Percentiles rank a stretch among this genome's conserved stretches.
Evolutionary conservation across 2,329 filamentous ascomycete genomes (phyloP).

Genomic region (Helicocarpus griseus): DNA sequence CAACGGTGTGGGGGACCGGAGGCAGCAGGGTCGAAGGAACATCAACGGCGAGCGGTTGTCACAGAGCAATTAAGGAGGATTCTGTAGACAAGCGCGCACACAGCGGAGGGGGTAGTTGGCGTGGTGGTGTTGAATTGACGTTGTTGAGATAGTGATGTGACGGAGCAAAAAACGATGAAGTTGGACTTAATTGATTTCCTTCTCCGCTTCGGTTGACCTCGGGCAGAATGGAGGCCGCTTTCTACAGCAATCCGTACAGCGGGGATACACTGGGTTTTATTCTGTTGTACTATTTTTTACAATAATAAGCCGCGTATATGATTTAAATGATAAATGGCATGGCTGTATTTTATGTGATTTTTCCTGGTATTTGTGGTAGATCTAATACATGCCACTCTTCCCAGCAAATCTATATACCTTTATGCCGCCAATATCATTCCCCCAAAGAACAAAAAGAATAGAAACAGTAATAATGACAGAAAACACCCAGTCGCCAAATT

Average conservation of each 20-base stretch:
- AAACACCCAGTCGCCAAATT: constrained; percentile 1
- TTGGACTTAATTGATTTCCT: no score
- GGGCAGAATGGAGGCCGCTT: neutral
- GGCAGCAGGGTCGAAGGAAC: constrained; percentile 33
- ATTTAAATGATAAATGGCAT: no score
- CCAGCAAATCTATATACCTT: neutral
- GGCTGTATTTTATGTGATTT: neutral
- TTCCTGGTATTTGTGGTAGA: neutral
- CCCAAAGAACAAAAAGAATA: neutral
- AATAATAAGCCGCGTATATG: no score
- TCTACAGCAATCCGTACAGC: neutral
- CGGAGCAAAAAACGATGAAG: no score
- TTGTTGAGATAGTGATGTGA: neutral
- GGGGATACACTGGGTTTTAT: no score
- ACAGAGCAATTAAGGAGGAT: neutral
- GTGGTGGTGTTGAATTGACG: neutral
- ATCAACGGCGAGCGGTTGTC: constrained; percentile 23
- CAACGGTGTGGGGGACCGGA: constrained; percentile 32
- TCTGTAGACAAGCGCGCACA: neutral
- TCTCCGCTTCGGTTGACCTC: neutral
- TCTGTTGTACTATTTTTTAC: no score
- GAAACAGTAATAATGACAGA: neutral
- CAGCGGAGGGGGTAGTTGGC: neutral
- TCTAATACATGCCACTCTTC: neutral
- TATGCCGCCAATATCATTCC: neutral